Conservation (phyloP, 164 flowering plant genomes). For the Litsea cubeba region DNA sequence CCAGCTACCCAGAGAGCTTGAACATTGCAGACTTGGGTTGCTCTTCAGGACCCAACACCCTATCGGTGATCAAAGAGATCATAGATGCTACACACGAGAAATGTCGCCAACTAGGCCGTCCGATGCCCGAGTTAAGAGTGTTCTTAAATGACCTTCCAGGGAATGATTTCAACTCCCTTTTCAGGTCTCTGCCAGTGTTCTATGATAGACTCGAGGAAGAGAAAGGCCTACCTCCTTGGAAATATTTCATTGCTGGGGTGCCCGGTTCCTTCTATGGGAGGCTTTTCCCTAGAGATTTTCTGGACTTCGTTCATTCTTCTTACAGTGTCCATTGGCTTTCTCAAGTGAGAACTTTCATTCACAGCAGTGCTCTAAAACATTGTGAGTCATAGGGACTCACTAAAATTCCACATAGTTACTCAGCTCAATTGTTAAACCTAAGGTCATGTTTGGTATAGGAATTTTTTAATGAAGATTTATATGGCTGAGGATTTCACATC, state of each 20-base stretch:
- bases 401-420: too few relatives aligned
- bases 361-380: too few relatives aligned
- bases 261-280: constrained; percentile 35
- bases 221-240: constrained; percentile 17
- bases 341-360: constrained; percentile 24
- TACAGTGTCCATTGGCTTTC: constrained; percentile 59
- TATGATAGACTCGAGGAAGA: constrained; percentile 16
- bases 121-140: constrained; percentile 33
- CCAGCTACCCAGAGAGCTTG: constrained; percentile 17
- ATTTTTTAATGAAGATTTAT: too few relatives aligned
- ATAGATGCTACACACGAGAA: constrained; percentile 19
- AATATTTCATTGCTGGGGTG: constrained; percentile 39
- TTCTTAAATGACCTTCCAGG: constrained; percentile 52
- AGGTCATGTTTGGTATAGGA: too few relatives aligned
- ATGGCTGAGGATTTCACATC: too few relatives aligned
- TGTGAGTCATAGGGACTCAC: too few relatives aligned
- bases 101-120: constrained; percentile 5
- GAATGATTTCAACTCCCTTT: constrained; percentile 53
- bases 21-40: constrained; percentile 65
- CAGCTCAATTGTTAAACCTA: too few relatives aligned
- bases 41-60: constrained; percentile 69
- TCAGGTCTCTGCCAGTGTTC: constrained; percentile 30
- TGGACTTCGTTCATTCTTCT: constrained; percentile 61
- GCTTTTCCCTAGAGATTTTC: constrained; percentile 18
- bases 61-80: constrained; percentile 28